These are phyloP conservation scores for Ogataea dorogensis DNA, from an alignment of 805 yeast genomes.

Conservation along the genomic window DNA sequence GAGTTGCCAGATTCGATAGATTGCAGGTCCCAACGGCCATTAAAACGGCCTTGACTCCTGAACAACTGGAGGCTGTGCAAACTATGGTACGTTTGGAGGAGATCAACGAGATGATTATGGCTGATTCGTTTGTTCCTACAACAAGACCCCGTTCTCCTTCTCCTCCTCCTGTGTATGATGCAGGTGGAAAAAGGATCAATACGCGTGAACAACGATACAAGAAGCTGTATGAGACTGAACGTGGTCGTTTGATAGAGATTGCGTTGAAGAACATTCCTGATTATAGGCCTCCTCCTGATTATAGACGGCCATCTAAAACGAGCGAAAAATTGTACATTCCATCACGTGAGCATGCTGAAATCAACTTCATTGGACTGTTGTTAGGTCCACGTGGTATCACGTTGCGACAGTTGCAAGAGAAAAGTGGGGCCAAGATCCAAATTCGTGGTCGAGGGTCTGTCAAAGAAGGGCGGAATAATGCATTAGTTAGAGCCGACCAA, in stretches of 20 bases:
- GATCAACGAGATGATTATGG: constrained; percentile 57
- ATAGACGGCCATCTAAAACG: constrained; percentile 59
- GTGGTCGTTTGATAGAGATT: constrained; percentile 72
- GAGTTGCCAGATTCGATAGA: constrained; percentile 5
- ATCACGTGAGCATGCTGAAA: constrained; percentile 80
- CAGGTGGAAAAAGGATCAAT: constrained; percentile 77
- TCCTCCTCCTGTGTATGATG: constrained; percentile 91
- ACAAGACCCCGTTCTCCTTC: constrained; percentile 64
- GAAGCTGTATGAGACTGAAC: constrained; percentile 68
- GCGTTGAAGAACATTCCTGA: constrained; percentile 73
- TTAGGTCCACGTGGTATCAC: constrained; percentile 97
- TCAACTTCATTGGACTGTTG: constrained; percentile 87
- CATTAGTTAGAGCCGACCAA: constrained; percentile 46
- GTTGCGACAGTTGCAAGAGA: constrained; percentile 70
- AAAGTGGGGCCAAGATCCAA: constrained; percentile 86
- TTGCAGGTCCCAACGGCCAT: constrained; percentile 6
- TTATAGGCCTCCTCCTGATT: constrained; percentile 78
- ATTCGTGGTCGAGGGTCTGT: constrained; percentile 96
- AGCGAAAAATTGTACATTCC: constrained; percentile 85
- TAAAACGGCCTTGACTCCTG: constrained; percentile 50
- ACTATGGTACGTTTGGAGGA: constrained; percentile 75
- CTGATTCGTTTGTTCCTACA: constrained; percentile 52
- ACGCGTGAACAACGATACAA: constrained; percentile 71
- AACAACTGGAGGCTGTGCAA: constrained; percentile 77
- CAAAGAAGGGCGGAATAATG: constrained; percentile 76